phyloP scores from a whole-genome alignment of 208 protist species.

The Herpetomonas tarakana region DNA sequence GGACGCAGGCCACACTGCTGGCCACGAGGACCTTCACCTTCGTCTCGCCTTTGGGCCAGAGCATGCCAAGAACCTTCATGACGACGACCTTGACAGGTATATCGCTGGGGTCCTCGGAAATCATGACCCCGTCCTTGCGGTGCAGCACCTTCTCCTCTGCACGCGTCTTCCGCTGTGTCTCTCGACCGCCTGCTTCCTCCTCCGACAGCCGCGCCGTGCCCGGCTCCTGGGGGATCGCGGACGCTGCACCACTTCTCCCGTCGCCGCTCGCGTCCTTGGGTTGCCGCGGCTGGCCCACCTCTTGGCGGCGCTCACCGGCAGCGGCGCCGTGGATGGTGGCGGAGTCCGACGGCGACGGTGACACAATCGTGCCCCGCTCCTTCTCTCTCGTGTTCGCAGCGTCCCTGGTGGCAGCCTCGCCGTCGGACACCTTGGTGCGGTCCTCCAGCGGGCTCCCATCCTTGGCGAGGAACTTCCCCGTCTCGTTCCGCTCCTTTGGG shows the following conservation, averaged over 20 bases:
- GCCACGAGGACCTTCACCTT: slow-evolving; percentile 71
- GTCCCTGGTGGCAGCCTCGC: neutral
- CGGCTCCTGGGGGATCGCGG: too few relatives aligned
- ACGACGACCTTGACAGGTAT: slow-evolving; percentile 79
- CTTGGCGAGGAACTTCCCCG: neutral
- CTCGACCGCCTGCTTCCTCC: too few relatives aligned
- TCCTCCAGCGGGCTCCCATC: neutral
- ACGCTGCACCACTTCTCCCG: too few relatives aligned
- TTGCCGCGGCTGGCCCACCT: too few relatives aligned
- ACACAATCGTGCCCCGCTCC: too few relatives aligned
- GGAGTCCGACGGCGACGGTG: too few relatives aligned
- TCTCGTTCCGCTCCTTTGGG: neutral
- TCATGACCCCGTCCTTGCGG: slow-evolving; percentile 34
- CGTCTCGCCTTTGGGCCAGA: slow-evolving; percentile 75
- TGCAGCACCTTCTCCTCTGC: slow-evolving; percentile 4
- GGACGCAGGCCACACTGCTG: slow-evolving; percentile 70
- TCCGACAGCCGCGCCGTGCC: too few relatives aligned
- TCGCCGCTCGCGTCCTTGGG: too few relatives aligned
- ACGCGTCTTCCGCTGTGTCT: neutral
- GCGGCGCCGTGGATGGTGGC: too few relatives aligned
- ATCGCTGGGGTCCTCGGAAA: slow-evolving; percentile 35
- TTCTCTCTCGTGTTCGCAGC: neutral
- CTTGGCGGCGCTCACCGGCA: too few relatives aligned
- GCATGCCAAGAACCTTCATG: slow-evolving; percentile 64
- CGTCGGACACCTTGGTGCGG: neutral